phyloP scores from a whole-genome alignment of 495 filamentous ascomycete species.

The Pyrenopolyporus hunteri region DNA sequence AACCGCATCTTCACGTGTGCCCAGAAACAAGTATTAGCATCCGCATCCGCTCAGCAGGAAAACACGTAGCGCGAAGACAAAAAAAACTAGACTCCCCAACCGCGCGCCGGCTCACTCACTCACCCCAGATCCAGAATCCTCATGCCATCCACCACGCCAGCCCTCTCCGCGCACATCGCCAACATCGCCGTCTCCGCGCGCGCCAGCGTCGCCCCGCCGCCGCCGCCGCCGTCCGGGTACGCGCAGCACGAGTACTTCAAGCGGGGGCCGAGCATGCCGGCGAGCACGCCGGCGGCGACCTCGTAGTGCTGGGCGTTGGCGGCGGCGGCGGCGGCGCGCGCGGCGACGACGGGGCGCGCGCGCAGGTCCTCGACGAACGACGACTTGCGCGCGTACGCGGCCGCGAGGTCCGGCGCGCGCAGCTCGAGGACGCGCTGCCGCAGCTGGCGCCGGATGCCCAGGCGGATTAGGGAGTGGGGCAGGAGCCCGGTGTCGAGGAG shows the following conservation, averaged over 20 bases:
- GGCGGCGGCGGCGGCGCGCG: constrained; percentile 58
- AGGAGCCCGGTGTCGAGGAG: constrained; percentile 65
- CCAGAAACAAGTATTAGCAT: constrained; percentile 11
- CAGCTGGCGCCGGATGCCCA: constrained; percentile 63
- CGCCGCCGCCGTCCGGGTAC: constrained; percentile 61
- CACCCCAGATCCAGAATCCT: constrained; percentile 68
- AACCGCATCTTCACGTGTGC: constrained; percentile 59
- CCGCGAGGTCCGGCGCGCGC: constrained; percentile 50
- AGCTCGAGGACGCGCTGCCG: constrained; percentile 57
- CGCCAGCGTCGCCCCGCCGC: constrained; percentile 59
- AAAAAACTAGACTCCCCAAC: constrained; percentile 5
- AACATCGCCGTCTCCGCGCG: constrained; percentile 72
- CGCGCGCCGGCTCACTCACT: constrained; percentile 5
- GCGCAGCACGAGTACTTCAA: constrained; percentile 70
- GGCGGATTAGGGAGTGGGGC: constrained; percentile 62
- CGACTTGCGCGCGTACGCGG: constrained; percentile 61
- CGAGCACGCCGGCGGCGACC: constrained; percentile 64
- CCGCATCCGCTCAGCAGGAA: no score
- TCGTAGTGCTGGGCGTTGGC: constrained; percentile 74
- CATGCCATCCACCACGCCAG: constrained; percentile 62
- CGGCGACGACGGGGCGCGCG: constrained; percentile 65
- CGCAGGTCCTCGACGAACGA: constrained; percentile 57
- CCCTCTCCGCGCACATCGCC: constrained; percentile 61
- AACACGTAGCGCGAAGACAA: no score
- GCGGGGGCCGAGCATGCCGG: constrained; percentile 61